These are phyloP conservation scores for Centaurea solstitialis DNA, from an alignment of 129 eudicot species.

Conservation along the genomic window DNA sequence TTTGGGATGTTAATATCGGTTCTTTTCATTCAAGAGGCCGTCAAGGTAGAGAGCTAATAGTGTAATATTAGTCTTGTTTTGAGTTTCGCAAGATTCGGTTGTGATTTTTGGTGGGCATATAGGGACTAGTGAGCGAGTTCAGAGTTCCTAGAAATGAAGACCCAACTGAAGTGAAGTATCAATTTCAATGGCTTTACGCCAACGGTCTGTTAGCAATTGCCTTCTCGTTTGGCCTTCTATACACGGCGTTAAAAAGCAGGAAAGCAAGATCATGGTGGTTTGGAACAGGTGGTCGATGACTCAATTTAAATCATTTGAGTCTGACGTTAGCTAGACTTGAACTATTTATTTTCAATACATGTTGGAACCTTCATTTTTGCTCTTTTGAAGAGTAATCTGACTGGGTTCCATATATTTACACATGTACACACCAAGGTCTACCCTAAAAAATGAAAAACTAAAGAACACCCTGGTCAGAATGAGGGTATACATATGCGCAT, in stretches of 20 bases:
- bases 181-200: conserved; percentile 59
- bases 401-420: neutral
- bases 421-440: too few species aligned
- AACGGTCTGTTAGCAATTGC: conserved; percentile 57
- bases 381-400: neutral
- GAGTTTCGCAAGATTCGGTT: neutral
- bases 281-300: conserved; percentile 39
- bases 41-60: conserved; percentile 37
- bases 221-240: conserved; percentile 57
- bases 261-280: conserved; percentile 67
- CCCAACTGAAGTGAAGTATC: conserved; percentile 23
- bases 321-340: neutral
- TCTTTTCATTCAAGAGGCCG: conserved; percentile 60
- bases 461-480: too few species aligned
- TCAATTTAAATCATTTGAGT: neutral
- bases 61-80: conserved; percentile 1
- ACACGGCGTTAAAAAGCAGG: conserved; percentile 55
- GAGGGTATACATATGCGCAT: too few species aligned
- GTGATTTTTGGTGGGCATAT: neutral
- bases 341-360: neutral
- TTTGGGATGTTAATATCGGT: conserved; percentile 66
- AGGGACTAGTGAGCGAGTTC: conserved; percentile 64
- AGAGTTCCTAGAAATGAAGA: conserved; percentile 45
- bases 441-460: too few species aligned
- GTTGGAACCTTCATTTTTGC: neutral